Conservation (phyloP, 306 rosid genomes). For the Pyrus betulifolia region DNA sequence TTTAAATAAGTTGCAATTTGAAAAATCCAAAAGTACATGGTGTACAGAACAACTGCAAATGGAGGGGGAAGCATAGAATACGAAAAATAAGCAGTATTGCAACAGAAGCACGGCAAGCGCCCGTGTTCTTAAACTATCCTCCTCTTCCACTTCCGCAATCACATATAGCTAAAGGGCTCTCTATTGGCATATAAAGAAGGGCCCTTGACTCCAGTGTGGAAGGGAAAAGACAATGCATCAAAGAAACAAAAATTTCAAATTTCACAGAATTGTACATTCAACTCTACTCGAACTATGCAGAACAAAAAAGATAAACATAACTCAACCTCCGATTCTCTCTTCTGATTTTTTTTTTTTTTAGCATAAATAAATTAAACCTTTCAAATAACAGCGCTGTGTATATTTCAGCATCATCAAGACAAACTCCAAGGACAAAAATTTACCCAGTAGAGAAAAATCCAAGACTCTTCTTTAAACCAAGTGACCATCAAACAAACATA, state of each 20-base stretch:
- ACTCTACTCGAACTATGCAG: background rate
- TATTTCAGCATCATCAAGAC: background rate
- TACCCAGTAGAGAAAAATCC: background rate
- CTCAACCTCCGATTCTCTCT: background rate
- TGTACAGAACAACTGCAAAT: background rate
- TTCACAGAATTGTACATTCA: background rate
- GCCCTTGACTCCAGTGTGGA: background rate
- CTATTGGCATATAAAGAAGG: background rate
- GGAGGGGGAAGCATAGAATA: background rate
- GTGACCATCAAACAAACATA: background rate
- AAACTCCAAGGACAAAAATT: background rate
- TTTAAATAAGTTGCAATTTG: constrained; percentile 7
- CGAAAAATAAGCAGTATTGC: background rate
- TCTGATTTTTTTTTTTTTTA: background rate
- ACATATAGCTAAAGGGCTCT: background rate
- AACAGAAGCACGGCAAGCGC: background rate
- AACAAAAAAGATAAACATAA: background rate
- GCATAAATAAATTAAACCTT: background rate
- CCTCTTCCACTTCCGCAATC: background rate
- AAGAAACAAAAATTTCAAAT: background rate
- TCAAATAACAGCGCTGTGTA: background rate
- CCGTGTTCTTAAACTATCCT: background rate
- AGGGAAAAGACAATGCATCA: background rate
- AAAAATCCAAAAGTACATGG: constrained; percentile 16
- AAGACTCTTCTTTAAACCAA: background rate